Conservation (phyloP, 768 basidiomycete genomes). For the Panaeolus papilionaceus region DNA sequence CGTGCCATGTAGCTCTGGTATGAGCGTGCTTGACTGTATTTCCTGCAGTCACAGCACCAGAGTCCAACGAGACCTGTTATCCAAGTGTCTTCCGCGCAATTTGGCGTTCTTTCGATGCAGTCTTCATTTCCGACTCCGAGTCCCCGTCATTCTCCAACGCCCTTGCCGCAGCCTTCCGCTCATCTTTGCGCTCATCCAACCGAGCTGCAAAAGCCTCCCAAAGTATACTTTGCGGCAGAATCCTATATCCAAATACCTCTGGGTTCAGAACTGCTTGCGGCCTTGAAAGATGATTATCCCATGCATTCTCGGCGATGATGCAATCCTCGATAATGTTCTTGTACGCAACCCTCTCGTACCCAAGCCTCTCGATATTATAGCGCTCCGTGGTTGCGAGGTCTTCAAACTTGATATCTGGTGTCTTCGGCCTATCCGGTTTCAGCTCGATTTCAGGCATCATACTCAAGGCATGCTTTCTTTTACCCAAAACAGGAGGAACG, state of each 20-base stretch:
- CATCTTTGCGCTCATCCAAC: background rate
- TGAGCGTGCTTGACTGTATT: no score
- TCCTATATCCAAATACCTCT: constrained; percentile 18
- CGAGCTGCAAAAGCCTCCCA: constrained; percentile 29
- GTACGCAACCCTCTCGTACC: background rate
- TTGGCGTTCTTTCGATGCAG: no score
- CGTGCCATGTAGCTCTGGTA: no score
- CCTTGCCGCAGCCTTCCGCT: background rate
- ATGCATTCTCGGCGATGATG: background rate
- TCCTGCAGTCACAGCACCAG: no score
- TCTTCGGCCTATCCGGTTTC: background rate
- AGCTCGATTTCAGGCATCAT: background rate
- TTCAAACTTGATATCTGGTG: constrained; percentile 3
- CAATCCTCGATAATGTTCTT: background rate
- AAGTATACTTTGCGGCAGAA: constrained; percentile 27
- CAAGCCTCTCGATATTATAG: background rate
- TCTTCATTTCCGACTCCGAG: no score
- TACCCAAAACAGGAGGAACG: background rate
- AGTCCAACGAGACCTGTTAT: no score
- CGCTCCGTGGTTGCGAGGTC: background rate
- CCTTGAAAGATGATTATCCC: constrained; percentile 25
- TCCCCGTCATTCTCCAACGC: background rate
- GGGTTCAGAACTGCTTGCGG: constrained; percentile 32
- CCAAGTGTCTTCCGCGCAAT: no score
- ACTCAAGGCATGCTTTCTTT: no score